These are phyloP conservation scores for Cruciata laevipes DNA, from an alignment of 257 asterid genomes.

Conservation along the genomic window DNA sequence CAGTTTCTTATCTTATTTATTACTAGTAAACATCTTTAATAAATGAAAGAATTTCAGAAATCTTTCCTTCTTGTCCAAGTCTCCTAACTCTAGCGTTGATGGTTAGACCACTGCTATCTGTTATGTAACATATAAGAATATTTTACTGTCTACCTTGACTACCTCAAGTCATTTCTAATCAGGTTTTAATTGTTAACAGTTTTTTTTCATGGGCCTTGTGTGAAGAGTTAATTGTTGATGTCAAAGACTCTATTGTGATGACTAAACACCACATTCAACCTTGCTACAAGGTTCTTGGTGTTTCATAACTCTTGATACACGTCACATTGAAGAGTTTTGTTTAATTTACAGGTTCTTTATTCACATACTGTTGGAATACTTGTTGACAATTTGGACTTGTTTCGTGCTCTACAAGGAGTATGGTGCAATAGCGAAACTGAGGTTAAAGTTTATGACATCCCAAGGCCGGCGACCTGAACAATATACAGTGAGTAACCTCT, in stretches of 20 bases:
- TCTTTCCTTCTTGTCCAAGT: background rate
- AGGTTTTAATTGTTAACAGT: background rate
- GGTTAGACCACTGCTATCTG: background rate
- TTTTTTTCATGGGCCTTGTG: background rate
- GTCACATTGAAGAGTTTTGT: conserved; percentile 18
- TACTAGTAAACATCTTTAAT: background rate
- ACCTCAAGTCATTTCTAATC: background rate
- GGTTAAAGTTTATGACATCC: conserved; percentile 75
- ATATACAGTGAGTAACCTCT: conserved; percentile 62
- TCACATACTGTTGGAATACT: conserved; percentile 81
- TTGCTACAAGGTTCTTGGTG: background rate
- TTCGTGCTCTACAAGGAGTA: conserved; percentile 90
- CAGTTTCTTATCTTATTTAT: background rate
- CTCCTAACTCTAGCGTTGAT: background rate
- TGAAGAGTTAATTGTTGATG: background rate
- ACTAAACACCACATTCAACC: background rate
- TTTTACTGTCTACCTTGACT: background rate
- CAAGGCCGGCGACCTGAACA: conserved; percentile 87
- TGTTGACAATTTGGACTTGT: conserved; percentile 85
- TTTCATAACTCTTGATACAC: background rate
- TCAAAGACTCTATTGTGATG: background rate
- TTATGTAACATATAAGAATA: background rate
- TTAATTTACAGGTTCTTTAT: conserved; percentile 75
- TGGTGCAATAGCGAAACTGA: conserved; percentile 73
- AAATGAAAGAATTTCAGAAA: background rate